Evolutionary conservation across 2,329 filamentous ascomycete species (phyloP), one percentile per base, ranked within the genome.

Genomic region (Pseudogymnoascus sp.): DNA sequence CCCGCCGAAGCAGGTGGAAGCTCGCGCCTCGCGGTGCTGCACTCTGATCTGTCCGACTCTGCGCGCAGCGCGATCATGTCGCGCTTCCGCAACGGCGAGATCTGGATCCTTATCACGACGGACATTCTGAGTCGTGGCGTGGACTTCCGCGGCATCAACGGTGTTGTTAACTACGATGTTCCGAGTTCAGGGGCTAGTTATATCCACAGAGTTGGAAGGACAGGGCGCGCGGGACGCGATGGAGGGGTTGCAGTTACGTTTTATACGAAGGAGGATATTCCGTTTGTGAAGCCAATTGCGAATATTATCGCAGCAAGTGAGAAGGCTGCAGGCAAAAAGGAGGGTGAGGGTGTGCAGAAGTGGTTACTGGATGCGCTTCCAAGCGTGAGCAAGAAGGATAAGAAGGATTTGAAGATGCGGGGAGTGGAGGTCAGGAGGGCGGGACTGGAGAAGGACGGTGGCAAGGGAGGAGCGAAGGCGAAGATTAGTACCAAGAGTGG

Each of bases 111-210:
- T 37, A 95, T 99, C 73, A 97, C 95, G 0, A 99, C 95, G 0
- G 95, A 99, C 72, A 84, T 99, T 6, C 81, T 99, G 9, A 89
- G 93, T 14, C 89, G 95, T 36, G 95, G 95, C 18, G 88, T 99
- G 42, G 95, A 99, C 75, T 97, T 99, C 78, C 87, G 90, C 7
- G 95, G 95, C 60, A 88, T 99, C 66, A 97, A 97, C 71, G 92
- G 93, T 53, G 93, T 99, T 0, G 90, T 99, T 61, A 99, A 97
- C 77, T 99, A 97, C 77, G 95, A 99, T 74, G 91, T 97, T 7
- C 95, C 95, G 0, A 91, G 88, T n/a, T 93, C 90, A 0, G 89
- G 89, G 4, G 93, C 93, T 0, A 87, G 86, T 1, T 99, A 99
- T 72, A 89, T 99, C 5, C 95, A 99, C 76, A 90, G 95, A 9